Conservation (phyloP, 345 rosid genomes). For the Laguncularia racemosa region DNA sequence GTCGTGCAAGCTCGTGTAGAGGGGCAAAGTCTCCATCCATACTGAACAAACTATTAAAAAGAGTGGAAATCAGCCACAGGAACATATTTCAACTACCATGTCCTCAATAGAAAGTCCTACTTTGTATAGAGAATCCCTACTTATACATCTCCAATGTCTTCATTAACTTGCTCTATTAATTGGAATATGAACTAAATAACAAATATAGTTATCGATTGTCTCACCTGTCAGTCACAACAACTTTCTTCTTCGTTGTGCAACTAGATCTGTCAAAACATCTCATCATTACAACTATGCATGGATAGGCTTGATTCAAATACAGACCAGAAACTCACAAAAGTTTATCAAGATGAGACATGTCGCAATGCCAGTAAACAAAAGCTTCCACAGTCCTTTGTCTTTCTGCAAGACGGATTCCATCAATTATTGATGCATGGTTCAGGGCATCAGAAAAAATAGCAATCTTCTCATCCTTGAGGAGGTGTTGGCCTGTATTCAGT, state of each 20-base stretch:
- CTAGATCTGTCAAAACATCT: conserved; percentile 42
- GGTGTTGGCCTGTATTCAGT: conserved; percentile 35
- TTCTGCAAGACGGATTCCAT: conserved; percentile 88
- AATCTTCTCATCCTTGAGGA: conserved; percentile 46
- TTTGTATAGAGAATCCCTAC: too few species aligned
- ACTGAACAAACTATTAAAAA: conserved; percentile 66
- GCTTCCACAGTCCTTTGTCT: conserved; percentile 51
- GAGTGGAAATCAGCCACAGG: neutral
- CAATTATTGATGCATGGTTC: conserved; percentile 96
- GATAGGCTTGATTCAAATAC: neutral
- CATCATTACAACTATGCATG: conserved; percentile 8
- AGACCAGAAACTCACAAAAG: conserved; percentile 51
- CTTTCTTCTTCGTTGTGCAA: conserved; percentile 72
- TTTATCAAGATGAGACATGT: conserved; percentile 66
- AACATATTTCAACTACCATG: too few species aligned
- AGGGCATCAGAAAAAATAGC: conserved; percentile 89
- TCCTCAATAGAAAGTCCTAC: too few species aligned
- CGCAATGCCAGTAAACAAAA: conserved; percentile 70
- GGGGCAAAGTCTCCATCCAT: conserved; percentile 99
- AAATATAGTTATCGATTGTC: conserved; percentile 12
- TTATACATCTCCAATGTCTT: neutral
- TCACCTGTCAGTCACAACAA: conserved; percentile 93
- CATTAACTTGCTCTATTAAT: neutral
- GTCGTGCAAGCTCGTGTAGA: conserved; percentile 62
- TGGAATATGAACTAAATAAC: conserved; percentile 7